These are phyloP conservation scores for Boletellus sp. DNA, from an alignment of 768 basidiomycete genomes.

Conservation along the genomic window DNA sequence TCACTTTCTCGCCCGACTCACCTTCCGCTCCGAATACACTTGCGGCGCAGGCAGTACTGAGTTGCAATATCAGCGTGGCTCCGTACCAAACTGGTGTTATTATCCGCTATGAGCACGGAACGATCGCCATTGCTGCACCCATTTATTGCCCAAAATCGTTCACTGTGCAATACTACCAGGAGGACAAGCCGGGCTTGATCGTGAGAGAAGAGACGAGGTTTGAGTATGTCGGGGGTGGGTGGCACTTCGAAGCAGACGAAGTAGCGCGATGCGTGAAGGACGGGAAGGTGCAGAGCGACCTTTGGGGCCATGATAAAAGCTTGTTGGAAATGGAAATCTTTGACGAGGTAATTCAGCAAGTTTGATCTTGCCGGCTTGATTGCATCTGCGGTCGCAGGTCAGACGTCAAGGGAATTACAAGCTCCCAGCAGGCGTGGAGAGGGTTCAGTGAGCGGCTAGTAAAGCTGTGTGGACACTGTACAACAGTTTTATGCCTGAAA, in stretches of 20 bases:
- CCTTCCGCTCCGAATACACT: slow-evolving; percentile 35
- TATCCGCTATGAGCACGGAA: slow-evolving; percentile 74
- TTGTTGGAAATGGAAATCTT: slow-evolving; percentile 79
- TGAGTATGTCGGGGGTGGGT: slow-evolving; percentile 64
- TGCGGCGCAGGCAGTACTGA: slow-evolving; percentile 68
- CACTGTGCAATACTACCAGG: slow-evolving; percentile 58
- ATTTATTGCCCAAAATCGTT: slow-evolving; percentile 66
- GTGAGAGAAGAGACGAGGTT: slow-evolving; percentile 59
- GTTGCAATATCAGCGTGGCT: slow-evolving; percentile 60
- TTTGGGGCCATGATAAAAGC: slow-evolving; percentile 80
- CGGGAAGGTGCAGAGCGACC: slow-evolving; percentile 66
- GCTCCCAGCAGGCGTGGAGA: slow-evolving; percentile 63
- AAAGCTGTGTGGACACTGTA: too few relatives aligned
- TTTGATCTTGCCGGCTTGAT: slow-evolving; percentile 8
- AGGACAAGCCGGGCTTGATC: slow-evolving; percentile 39
- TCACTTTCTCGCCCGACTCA: slow-evolving; percentile 59
- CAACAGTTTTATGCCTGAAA: too few relatives aligned
- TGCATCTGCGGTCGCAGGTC: slow-evolving; percentile 39
- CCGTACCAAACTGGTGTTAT: slow-evolving; percentile 48
- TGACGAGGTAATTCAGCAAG: slow-evolving; percentile 56
- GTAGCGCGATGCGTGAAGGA: slow-evolving; percentile 74
- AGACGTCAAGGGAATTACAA: slow-evolving; percentile 64
- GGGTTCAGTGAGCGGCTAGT: slow-evolving; percentile 20
- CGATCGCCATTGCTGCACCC: slow-evolving; percentile 59
- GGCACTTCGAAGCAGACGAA: slow-evolving; percentile 87